Evolutionary conservation across 2,329 filamentous ascomycete genomes (phyloP), one percentile per base, ranked within the genome.

Genomic region (Grosmannia huntii): DNA sequence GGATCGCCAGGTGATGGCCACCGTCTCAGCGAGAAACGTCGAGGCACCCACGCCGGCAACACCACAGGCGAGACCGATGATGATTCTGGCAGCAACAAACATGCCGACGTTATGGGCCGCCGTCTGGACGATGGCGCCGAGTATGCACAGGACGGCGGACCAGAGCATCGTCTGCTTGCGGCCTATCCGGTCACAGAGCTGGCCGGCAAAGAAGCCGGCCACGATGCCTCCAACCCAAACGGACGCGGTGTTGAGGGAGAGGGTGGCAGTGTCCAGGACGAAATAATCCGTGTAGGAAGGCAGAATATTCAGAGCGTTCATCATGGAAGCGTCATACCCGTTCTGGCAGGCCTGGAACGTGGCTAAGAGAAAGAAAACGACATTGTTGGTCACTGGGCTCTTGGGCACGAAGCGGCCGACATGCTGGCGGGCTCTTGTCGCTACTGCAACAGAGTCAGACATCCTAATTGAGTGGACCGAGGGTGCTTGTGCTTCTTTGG

Each of bases 1-100:
- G 9, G 41, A 52, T 27, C 56, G 83, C 65, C 48, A 83, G 77
- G 16, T 80, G 80, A 55, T 83, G 41, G 41, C 41, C 41, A 44
- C 41, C 41, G 41, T 44, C 21, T 44, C 41, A 7, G 41, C 41
- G 19, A 44, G 41, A 44, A 44, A 44, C 19, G 41, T 44, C 19
- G 19, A 21, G 14, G 41, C 41, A n/a, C 41, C 19, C n/a, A 44
- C 38, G 19, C 41, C 41, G 6, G 41, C 80, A n/a, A 44, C 21
- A 44, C 41, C 41, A 44, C 41, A 44, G 5, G 23, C 82, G 80
- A 33, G 79, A 76, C 82, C 82, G 19, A 84, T 74, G n/a, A 84
- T 69, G 57, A 82, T 74, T 59, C 81, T 77, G n/a, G 80, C 74
- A 21, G 82, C 68, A 60, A 84, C 77, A 63, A 82, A 85, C 80